Base-by-base conservation (phyloP, 2,329 filamentous ascomycete genomes). In the Ilyonectria sp. region DNA sequence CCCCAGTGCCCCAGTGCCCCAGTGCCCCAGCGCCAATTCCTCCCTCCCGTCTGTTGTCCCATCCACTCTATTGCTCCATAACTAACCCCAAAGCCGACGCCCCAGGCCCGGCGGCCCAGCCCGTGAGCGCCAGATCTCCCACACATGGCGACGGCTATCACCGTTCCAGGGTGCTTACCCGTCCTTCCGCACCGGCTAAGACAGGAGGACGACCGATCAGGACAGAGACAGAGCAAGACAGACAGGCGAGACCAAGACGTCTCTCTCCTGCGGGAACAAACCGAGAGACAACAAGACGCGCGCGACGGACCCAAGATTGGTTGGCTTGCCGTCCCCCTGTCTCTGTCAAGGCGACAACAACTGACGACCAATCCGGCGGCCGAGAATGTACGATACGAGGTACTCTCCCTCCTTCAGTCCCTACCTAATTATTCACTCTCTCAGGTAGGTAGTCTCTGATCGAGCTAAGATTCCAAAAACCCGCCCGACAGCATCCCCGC, bases 281-380 rank as follows among this genome's bases (percentile, higher is more conserved):
- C 58, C 49, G 67, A 63, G 69, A 70, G 54, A 65, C 53, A 69
- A 67, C 50, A 69, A 67, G 37, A 49, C 47, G 11, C 31, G 55
- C 58, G 49, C 29, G 44, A 21, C 11, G 19, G 29, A 26, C 23
- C 60, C 55, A 50, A 62, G 65, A 67, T 57, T 68, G 60, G 64
- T 55, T 66, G 59, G 40, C 49, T 40, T 50, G 21, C 60, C 44
- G 46, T 65, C 62, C 66, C 40, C 63, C 58, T 68, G 58, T 58
- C 56, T 60, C 33, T 53, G 29, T 47, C 53, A 54, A 61, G 63
- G 62, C 54, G 63, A 63, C 59, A 63, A 46, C 44, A 52, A 57
- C 65, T 71, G 66, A 60, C 62, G 65, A 62, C 59, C 63, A 57
- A 53, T 73, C 40, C 44, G 19, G 50, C 54, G 50, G 52, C 53